A percentile compares a stretch with the other conserved stretches of the same genome.
Evolutionary conservation across 352 stramenopile species (phyloP).

Genomic region (Sclerospora graminicola): DNA sequence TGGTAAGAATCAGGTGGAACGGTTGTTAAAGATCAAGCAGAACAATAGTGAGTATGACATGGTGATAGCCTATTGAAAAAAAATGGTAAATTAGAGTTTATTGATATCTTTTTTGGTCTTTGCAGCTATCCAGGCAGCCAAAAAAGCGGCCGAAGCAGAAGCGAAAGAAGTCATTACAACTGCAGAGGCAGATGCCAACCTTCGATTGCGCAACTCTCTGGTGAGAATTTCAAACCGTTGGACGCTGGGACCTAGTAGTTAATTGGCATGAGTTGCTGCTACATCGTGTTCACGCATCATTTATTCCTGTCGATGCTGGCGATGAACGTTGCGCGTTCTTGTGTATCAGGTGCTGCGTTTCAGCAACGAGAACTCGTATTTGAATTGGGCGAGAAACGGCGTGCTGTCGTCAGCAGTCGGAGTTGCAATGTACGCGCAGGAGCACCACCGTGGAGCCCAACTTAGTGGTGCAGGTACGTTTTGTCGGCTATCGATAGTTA

Average conservation of each 20-base stretch:
- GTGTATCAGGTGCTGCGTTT: constrained; percentile 56
- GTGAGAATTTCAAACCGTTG: constrained; percentile 5
- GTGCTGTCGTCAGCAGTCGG: constrained; percentile 73
- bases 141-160: constrained; percentile 21
- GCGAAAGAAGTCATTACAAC: constrained; percentile 15
- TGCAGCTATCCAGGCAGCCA: constrained; percentile 15
- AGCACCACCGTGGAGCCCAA: constrained; percentile 79
- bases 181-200: constrained; percentile 19
- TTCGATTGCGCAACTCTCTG: constrained; percentile 24
- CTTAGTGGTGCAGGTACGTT: constrained; percentile 62
- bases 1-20: constrained; percentile 18
- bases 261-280: not conserved
- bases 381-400: constrained; percentile 83
- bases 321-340: not conserved
- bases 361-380: constrained; percentile 83
- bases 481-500: not conserved
- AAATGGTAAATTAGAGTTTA: not conserved
- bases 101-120: not conserved
- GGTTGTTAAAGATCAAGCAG: constrained; percentile 22
- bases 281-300: constrained; percentile 9
- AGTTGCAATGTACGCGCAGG: constrained; percentile 83
- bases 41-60: constrained; percentile 7
- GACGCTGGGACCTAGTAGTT: not conserved
- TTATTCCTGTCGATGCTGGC: not conserved
- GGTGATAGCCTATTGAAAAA: not conserved